Evolutionary conservation across 2,329 filamentous ascomycete species (phyloP).

Genomic region (Pleurostoma richardsiae): DNA sequence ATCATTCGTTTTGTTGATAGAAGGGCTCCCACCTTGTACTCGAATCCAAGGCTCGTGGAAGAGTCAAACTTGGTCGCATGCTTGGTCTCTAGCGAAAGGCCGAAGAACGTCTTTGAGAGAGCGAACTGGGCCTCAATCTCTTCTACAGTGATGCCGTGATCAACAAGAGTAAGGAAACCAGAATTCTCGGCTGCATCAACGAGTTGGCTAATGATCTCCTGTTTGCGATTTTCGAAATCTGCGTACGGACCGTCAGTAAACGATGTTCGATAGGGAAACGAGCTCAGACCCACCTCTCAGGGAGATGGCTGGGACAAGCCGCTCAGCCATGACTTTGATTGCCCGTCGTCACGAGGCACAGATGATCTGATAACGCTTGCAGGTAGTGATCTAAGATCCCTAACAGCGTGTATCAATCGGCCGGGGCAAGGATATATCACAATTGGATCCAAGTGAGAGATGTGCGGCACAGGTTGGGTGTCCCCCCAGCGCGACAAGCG

Average conservation of each 20-base stretch:
- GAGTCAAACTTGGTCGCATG: background rate
- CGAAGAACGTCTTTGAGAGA: background rate
- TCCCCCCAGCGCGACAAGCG: no score
- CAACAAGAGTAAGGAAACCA: background rate
- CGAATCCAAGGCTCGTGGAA: background rate
- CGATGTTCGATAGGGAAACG: background rate
- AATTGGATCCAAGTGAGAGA: background rate
- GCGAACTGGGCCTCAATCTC: background rate
- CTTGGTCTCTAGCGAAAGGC: background rate
- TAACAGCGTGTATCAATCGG: no score
- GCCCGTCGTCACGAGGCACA: no score
- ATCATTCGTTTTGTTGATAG: background rate
- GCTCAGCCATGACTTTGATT: background rate
- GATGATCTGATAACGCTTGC: no score
- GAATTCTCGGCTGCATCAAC: background rate
- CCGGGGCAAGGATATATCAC: background rate
- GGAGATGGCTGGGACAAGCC: background rate
- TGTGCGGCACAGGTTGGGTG: no score
- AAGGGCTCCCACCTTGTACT: background rate
- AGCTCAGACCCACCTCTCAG: background rate
- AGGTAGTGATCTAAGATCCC: no score
- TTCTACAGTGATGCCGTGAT: background rate
- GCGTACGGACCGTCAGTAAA: background rate
- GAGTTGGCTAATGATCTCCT: background rate
- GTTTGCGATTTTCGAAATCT: background rate